Percentiles rank a stretch among this genome's conserved stretches.
These are phyloP conservation scores for Kodamaea sp. DNA, from an alignment of 1,139 yeast species.

Conservation along the genomic window DNA sequence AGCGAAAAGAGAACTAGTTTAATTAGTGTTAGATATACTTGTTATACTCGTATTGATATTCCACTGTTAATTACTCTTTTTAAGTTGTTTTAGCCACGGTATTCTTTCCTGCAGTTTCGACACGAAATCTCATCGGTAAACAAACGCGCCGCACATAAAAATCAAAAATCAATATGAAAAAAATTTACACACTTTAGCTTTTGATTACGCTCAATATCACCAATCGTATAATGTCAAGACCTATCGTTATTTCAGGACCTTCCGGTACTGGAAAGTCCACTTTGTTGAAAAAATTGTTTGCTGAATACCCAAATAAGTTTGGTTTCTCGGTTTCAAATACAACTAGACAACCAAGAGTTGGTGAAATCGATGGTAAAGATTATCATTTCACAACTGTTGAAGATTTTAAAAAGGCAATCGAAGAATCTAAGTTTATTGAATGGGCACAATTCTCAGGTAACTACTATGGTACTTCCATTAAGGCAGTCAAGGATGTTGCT, in stretches of 20 bases:
- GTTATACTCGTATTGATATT: no score
- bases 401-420: conserved; percentile 71
- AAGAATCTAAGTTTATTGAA: conserved; percentile 76
- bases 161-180: no score
- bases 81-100: no score
- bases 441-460: conserved; percentile 98
- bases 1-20: no score
- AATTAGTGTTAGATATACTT: no score
- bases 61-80: no score
- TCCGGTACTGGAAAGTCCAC: conserved; percentile 98
- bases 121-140: no score
- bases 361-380: conserved; percentile 86
- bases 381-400: conserved; percentile 83
- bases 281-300: conserved; percentile 79
- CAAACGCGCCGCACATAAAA: no score
- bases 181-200: neutral
- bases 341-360: conserved; percentile 86
- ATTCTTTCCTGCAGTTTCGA: no score
- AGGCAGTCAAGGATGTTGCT: conserved; percentile 75
- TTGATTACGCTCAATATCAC: neutral
- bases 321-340: conserved; percentile 96
- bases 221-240: conserved; percentile 45
- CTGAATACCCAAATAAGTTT: conserved; percentile 82
- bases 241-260: conserved; percentile 95
- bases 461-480: conserved; percentile 90